A percentile compares a stretch with the other conserved stretches of the same genome.
phyloP scores from a whole-genome alignment of 805 yeast species.

The Candida ortonii region DNA sequence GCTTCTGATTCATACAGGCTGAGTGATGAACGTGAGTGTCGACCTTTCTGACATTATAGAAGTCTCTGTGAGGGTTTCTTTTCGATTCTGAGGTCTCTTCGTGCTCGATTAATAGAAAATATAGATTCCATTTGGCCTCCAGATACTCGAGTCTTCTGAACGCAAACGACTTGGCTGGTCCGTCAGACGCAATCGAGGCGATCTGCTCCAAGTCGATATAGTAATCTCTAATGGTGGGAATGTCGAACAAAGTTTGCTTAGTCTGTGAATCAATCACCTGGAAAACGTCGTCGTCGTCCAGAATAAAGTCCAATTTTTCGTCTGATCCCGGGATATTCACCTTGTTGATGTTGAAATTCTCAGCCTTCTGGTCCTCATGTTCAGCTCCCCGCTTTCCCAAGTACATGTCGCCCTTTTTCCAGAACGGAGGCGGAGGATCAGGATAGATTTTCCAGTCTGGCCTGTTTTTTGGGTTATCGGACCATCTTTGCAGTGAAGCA shows the following conservation, averaged over 20 bases:
- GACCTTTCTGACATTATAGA: constrained; percentile 93
- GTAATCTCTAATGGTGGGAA: constrained; percentile 84
- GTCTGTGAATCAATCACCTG: constrained; percentile 38
- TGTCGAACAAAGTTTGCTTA: constrained; percentile 44
- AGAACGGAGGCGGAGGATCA: constrained; percentile 88
- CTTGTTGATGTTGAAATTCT: constrained; percentile 56
- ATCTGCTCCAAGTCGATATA: constrained; percentile 78
- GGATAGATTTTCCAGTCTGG: constrained; percentile 83
- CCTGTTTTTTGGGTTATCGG: constrained; percentile 80
- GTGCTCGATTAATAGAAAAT: constrained; percentile 82
- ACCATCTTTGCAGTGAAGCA: constrained; percentile 67
- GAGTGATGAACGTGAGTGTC: constrained; percentile 99
- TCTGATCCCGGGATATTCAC: constrained; percentile 53
- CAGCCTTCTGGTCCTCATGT: constrained; percentile 36
- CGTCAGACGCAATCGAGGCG: constrained; percentile 78
- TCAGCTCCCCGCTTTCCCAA: constrained; percentile 15
- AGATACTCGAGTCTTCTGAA: constrained; percentile 88
- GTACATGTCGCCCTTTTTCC: constrained; percentile 45
- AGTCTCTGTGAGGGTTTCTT: constrained; percentile 94
- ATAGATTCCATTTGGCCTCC: constrained; percentile 96
- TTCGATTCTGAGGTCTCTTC: constrained; percentile 90
- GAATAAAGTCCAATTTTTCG: constrained; percentile 37
- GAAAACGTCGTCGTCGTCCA: constrained; percentile 66
- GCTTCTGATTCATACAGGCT: constrained; percentile 99
- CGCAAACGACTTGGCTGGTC: constrained; percentile 95